Evolutionary conservation across 176 grass and related monocot species (phyloP).

Genomic region (Oryza glaberrima): DNA sequence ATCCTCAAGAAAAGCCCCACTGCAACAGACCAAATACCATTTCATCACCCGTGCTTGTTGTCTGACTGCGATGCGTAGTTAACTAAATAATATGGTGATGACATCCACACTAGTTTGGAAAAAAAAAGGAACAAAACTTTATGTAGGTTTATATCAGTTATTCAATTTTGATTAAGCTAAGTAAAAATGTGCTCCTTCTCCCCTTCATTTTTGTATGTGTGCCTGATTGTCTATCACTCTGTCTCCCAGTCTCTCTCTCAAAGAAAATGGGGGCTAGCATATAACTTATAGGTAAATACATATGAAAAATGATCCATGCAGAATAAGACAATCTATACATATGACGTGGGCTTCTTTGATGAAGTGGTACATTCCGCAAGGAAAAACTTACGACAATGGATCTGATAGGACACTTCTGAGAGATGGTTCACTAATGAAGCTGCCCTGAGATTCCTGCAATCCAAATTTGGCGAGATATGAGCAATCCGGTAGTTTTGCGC

Average conservation of each 20-base stretch:
- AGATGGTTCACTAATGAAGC: conserved; percentile 59
- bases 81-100: neutral
- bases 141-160: neutral
- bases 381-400: conserved; percentile 74
- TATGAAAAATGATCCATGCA: neutral
- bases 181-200: neutral
- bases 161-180: conserved; percentile 1
- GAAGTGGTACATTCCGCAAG: conserved; percentile 19
- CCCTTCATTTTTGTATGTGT: neutral
- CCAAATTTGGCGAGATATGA: conserved; percentile 32
- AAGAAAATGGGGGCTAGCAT: neutral
- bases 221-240: neutral
- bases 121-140: neutral
- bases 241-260: neutral
- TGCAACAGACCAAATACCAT: conserved; percentile 27
- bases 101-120: conserved; percentile 12
- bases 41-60: neutral
- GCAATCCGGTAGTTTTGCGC: neutral
- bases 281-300: conserved; percentile 22
- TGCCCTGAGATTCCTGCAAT: conserved; percentile 62
- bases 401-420: conserved; percentile 87
- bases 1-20: conserved; percentile 86
- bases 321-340: neutral
- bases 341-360: neutral
- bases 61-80: neutral